Evolutionary conservation across 129 eudicot species (phyloP), one percentile per base, ranked within the genome.

Genomic region (Flaveria trinervia): DNA sequence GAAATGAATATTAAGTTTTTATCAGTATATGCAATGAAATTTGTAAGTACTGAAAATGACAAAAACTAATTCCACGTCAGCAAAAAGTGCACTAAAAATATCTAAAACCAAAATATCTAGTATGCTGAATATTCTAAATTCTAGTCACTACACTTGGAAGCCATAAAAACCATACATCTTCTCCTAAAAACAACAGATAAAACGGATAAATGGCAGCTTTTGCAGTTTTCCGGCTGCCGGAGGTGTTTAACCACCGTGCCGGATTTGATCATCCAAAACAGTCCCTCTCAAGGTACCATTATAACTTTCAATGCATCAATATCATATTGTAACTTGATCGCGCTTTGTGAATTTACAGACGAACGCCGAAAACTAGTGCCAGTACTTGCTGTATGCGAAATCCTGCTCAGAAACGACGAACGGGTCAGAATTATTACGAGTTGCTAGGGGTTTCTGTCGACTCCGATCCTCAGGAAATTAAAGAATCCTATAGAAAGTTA

Each of bases 401-500:
- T 28, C 60, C 54, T 39, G 82, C 50, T 6, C 68, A 49, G n/a
- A 79, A 65, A 70, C 45, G 8, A 11, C 36, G 64, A 72, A 16
- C 12, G 55, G 76, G 81, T 61, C 78, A 62, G 80, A 90, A 77
- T 46, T 82, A 83, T 73, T 90, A 90, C 52, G 89, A 90, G 64
- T 69, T 87, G 71, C 87, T 90, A 18, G 92, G 92, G 73, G 82
- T 90, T 70, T 77, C 96, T 9, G 73, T 71, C 0, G 68, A 83
- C 57, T 84, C 96, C 11, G 79, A 78, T 75, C 61, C 81, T 33
- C 71, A 67, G 70, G 75, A 90, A 77, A 90, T 90, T 73, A 90
- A 85, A 80, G 88, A 83, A 60, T 86, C 92, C 16, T 87, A 90
- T 84, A 83, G 92, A 62, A 87, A 84, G 50, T 70, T 87, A 81